A percentile compares a stretch with the other conserved stretches of the same genome.
phyloP scores from a whole-genome alignment of 2,329 filamentous ascomycete species.

The Phyllosticta ampelicida region DNA sequence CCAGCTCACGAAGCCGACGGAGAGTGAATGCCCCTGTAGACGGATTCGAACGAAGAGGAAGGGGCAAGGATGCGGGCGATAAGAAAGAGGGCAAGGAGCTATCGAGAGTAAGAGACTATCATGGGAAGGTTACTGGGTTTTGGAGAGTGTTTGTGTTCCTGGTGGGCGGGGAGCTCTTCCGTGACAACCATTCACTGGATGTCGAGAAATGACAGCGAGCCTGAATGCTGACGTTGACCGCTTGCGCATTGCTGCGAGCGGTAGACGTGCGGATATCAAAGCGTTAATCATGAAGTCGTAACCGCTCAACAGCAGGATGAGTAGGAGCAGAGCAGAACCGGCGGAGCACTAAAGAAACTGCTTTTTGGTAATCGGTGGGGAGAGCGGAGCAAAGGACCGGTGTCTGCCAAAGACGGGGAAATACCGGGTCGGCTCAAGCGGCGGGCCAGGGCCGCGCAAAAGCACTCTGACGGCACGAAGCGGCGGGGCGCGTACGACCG shows the following conservation, averaged over 20 bases:
- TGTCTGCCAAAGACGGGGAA: conserved; percentile 8
- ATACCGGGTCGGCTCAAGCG: conserved; percentile 7
- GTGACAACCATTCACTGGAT: background rate
- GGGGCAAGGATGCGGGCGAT: conserved; percentile 6
- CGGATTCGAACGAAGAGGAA: conserved; percentile 10
- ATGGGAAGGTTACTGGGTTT: conserved; percentile 8
- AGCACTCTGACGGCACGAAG: background rate
- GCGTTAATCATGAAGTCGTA: conserved; percentile 33
- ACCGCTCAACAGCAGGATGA: conserved; percentile 30
- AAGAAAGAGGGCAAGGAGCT: conserved; percentile 9
- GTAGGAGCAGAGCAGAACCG: conserved; percentile 22
- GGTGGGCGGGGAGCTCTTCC: conserved; percentile 5
- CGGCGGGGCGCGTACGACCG: background rate
- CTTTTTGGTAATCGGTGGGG: conserved; percentile 18
- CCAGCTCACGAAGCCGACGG: conserved; percentile 5
- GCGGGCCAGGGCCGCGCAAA: background rate
- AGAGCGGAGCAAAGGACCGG: conserved; percentile 8
- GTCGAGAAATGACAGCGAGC: conserved; percentile 16
- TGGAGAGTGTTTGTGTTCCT: conserved; percentile 7
- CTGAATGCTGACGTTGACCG: conserved; percentile 16
- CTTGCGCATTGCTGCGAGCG: conserved; percentile 16
- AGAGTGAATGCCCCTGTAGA: conserved; percentile 11
- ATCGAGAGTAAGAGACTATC: conserved; percentile 11
- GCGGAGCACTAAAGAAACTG: conserved; percentile 24
- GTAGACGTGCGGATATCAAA: conserved; percentile 25